phyloP scores from a whole-genome alignment of 768 basidiomycete species.

The Amanita subjunquillea region DNA sequence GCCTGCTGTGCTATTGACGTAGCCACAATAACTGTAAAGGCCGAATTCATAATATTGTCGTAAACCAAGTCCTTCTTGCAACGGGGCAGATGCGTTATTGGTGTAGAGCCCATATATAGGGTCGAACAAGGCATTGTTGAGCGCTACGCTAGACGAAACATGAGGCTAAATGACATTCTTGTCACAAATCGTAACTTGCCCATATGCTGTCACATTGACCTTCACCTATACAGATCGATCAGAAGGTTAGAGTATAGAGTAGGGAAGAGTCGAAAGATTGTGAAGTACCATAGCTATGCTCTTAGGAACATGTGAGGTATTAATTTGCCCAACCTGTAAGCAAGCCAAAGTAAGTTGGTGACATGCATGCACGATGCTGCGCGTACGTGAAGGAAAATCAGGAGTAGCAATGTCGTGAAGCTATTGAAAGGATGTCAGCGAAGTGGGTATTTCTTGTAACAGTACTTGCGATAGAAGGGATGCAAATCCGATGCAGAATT shows the following conservation, averaged over 20 bases:
- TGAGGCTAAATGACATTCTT: neutral
- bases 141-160: constrained; percentile 31
- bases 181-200: constrained; percentile 30
- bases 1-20: constrained; percentile 47
- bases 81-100: constrained; percentile 50
- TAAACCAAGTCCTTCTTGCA: constrained; percentile 45
- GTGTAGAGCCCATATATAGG: constrained; percentile 58
- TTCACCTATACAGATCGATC: constrained; percentile 33
- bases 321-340: constrained; percentile 72
- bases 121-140: constrained; percentile 41
- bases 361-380: constrained; percentile 5
- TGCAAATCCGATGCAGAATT: constrained; percentile 65
- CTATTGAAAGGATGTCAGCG: constrained; percentile 17
- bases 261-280: neutral
- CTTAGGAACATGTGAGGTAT: constrained; percentile 61
- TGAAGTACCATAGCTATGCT: constrained; percentile 59
- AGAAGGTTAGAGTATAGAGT: constrained; percentile 1
- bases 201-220: constrained; percentile 63
- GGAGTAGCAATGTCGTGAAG: constrained; percentile 43
- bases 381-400: constrained; percentile 78
- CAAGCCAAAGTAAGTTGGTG: constrained; percentile 15
- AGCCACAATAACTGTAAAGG: constrained; percentile 75
- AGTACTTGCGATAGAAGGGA: constrained; percentile 59
- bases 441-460: constrained; percentile 4
- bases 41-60: constrained; percentile 70